Base-by-base conservation (phyloP, 495 filamentous ascomycete genomes). In the Neurospora tetraspora region DNA sequence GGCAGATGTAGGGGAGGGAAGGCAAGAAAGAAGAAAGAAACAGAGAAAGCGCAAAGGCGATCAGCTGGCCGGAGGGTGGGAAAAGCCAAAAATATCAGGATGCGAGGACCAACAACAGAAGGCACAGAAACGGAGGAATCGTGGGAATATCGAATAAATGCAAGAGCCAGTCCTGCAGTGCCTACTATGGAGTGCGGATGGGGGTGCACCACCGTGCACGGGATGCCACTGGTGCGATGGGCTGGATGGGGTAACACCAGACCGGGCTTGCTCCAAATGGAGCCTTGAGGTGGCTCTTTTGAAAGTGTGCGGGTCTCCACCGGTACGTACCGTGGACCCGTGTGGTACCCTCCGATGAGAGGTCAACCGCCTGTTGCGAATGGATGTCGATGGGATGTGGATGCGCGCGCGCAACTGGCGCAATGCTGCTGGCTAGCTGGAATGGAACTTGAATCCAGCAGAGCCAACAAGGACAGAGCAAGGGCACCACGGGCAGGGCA, bases 61-160 rank as follows among this genome's bases (percentile, higher is more conserved):
- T 68, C 38, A 45, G 61, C 39, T 71, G 72, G 38, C 45, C 34
- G 42, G 39, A 39, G 68, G 20, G 34, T 34, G 69, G 72, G 36
- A 43, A 23, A 39, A 34, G 11, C 12, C 27, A 65, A 75, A 75
- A 79, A 79, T 77, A 79, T 77, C 75, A 80, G 76, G 78, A 76
- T 80, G 75, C 77, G 71, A 42, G 73, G 70, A 11, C 71, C 27
- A 65, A 34, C 53, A 65, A 65, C 53, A 61, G 53, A 61, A 61
- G 53, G 23, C 27, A 31, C 53, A 34, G 27, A 65, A 65, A 65
- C 53, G 53, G 53, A 65, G 53, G 53, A 34, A 65, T 31, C 53
- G 27, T 65, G 27, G 27, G 14, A 65, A 65, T 65, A 65, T 65
- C 53, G 53, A 65, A 65, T 65, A 65, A 65, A 65, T 34, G 53